These are phyloP conservation scores for Myochromella boudieri DNA, from an alignment of 768 basidiomycete genomes.

Conservation along the genomic window DNA sequence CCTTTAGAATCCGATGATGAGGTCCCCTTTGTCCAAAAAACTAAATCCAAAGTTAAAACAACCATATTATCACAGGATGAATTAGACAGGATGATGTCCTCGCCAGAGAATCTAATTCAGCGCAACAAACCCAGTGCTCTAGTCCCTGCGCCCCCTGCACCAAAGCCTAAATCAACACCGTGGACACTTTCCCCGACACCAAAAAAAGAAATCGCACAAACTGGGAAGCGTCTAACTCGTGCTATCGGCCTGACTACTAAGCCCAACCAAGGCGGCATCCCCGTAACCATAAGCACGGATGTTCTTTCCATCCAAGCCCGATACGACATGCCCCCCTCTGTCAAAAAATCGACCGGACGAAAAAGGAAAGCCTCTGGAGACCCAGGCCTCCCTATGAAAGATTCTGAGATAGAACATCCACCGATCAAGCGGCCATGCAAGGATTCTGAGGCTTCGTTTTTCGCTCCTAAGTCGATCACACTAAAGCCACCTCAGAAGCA, in stretches of 20 bases:
- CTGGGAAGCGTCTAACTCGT: too few relatives aligned
- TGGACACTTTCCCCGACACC: not conserved
- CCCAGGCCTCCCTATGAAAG: not conserved
- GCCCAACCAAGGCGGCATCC: too few relatives aligned
- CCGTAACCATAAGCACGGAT: too few relatives aligned
- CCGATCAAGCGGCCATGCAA: constrained; percentile 12
- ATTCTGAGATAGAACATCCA: not conserved
- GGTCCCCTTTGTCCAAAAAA: constrained; percentile 2
- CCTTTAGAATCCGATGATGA: constrained; percentile 14
- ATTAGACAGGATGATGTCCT: not conserved
- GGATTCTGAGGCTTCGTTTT: not conserved
- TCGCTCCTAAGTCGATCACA: not conserved
- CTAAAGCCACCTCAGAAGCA: constrained; percentile 23
- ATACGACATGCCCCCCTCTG: too few relatives aligned
- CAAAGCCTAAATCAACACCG: not conserved
- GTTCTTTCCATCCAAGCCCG: too few relatives aligned
- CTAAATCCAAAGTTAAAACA: constrained; percentile 6
- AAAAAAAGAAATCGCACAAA: not conserved
- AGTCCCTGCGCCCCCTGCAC: not conserved
- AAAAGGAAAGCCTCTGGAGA: constrained; percentile 13
- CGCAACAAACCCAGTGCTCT: too few relatives aligned
- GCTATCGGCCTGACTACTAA: too few relatives aligned
- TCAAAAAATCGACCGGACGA: not conserved
- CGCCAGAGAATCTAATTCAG: not conserved
- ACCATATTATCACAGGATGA: constrained; percentile 17